Evolutionary conservation across 2,329 filamentous ascomycete species (phyloP).

Genomic region (Cladosporium sp.): DNA sequence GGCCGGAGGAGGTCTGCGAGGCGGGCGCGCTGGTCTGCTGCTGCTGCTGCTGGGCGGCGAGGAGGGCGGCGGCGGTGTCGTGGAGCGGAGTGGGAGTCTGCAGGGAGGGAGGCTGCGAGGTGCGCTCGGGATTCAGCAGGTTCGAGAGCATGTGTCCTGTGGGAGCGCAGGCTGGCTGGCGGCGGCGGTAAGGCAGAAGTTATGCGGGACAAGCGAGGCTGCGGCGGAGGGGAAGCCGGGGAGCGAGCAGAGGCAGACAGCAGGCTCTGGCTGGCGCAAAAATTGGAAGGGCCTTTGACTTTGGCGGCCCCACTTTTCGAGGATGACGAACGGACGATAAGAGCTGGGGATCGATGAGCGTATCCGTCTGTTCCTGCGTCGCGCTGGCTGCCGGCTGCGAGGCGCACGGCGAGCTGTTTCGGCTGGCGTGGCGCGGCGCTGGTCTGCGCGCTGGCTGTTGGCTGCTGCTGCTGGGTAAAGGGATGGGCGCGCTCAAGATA

Average conservation of each 20-base stretch:
- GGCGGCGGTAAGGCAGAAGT: neutral
- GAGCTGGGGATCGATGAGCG: neutral
- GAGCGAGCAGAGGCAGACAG: neutral
- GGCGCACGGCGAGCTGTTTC: neutral
- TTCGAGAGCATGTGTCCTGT: slow-evolving; percentile 27
- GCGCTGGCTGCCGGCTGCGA: slow-evolving; percentile 3
- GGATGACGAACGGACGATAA: slow-evolving; percentile 10
- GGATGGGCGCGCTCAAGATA: neutral
- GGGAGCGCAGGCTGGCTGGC: neutral
- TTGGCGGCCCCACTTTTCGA: neutral
- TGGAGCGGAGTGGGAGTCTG: neutral
- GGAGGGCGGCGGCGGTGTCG: slow-evolving; percentile 9
- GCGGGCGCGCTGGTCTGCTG: slow-evolving; percentile 3
- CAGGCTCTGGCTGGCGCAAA: neutral
- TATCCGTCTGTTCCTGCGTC: slow-evolving; percentile 9
- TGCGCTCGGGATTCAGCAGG: slow-evolving; percentile 28
- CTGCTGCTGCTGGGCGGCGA: neutral
- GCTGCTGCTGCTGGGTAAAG: neutral
- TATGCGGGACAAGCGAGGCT: neutral
- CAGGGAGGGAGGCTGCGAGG: slow-evolving; percentile 20
- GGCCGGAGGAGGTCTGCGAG: slow-evolving; percentile 14
- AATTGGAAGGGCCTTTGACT: neutral
- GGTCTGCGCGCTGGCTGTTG: no score
- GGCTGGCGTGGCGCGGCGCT: neutral
- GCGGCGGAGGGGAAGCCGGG: neutral